Evolutionary conservation across 352 stramenopile genomes (phyloP), one percentile per base, ranked within the genome.

Genomic region (Blastocystis sp.): DNA sequence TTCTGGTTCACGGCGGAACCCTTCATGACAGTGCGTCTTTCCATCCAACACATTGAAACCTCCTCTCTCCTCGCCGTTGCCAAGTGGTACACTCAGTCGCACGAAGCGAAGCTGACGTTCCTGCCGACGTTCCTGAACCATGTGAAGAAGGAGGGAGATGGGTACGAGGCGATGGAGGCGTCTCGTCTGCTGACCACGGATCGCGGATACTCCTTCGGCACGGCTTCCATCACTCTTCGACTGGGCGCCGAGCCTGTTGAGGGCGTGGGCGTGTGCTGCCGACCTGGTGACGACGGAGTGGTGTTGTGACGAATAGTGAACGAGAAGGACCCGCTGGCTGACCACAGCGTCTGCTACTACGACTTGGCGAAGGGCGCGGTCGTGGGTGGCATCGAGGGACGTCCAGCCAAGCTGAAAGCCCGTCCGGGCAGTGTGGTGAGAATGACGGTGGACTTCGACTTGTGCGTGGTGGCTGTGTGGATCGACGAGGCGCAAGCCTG

Each of bases 221-320:
- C 13, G 3, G 67, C 37, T 1, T 21, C 39, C 16, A 55, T 78
- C 3, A 29, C 19, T 10, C 12, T 78, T 1, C 21, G 59, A 29
- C 31, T 78, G 29, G 67, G 67, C 1, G 67, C 55, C 4, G 37
- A 55, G 0, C 31, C 31, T n/a, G 41, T 78, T 3, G 67, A 21
- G 3, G 67, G 67, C 39, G 50, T 78, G 39, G 67, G 67, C 39
- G 67, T 78, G 33, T 78, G 67, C 50, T 78, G 67, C 31, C 67
- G 67, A 59, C 67, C 67, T 26, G 31, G 67, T 78, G 50, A 21
- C 1, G 24, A 9, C 26, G 29, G 67, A 78, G 21, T 29, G 24
- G 12, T 78, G 29, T 2, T 21, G 24, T 55, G 45, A 61, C 24
- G 50, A 35, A 9, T 26, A 59, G 67, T 78, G 1, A 35, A 33